Base-by-base conservation (phyloP, 495 filamentous ascomycete genomes). In the Xylaria telfairii region DNA sequence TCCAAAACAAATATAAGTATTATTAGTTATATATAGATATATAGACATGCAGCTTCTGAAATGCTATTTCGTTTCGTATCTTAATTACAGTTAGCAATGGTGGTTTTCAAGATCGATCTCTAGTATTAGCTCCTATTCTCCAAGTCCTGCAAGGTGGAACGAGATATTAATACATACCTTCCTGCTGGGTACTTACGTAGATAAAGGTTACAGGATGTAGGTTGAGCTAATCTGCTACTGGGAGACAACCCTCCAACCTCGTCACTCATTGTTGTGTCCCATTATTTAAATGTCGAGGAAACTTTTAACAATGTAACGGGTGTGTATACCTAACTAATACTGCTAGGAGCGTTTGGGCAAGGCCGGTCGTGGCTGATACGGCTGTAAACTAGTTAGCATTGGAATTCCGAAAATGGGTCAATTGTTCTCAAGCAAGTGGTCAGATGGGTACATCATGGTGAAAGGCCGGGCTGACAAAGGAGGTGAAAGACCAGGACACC, bases 331-430 rank as follows among this genome's bases (percentile, higher is more conserved):
- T 30, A 15, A 53, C 28, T 3, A 53, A 1, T n/a, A 53, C 9
- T 54, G 26, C 51, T 17, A 17, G 26, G 26, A 30, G 26, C 26
- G 2, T 17, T 3, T 26, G 26, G 24, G 13, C 5, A 54, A 54
- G 3, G 12, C 26, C 1, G 4, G 4, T 9, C 3, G n/a, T 15
- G 10, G 12, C 28, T 54, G 44, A 17, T 51, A 49, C 19, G 39
- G 17, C 67, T 69, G 56, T 34, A 42, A 41, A 39, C 0, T n/a
- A 34, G 24, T 69, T 54, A 69, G 67, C 59, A 42, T 63, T 32
- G 46, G 9, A 39, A 51, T 39, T 30, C 1, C 19, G 6, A 13
- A 15, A 46, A 47, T 26, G 30, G 8, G n/a, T 39, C 19, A 32
- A 19, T 61, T 46, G 21, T 53, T 51, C 24, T 53, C 24, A 34